These are phyloP conservation scores for Trichoderma sp. DNA, from an alignment of 2,329 filamentous ascomycete genomes.

Conservation along the genomic window DNA sequence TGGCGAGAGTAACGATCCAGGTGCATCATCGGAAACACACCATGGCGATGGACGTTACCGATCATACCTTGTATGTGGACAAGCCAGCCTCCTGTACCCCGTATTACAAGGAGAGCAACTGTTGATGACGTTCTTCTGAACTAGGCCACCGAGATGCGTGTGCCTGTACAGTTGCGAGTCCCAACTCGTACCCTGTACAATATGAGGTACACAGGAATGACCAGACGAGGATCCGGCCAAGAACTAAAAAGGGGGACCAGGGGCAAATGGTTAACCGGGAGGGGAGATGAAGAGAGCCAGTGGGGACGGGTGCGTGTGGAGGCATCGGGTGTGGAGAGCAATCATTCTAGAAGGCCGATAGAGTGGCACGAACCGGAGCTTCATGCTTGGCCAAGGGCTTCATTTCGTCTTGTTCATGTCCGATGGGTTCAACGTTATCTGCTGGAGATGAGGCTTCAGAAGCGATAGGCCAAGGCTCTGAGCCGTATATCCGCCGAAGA, in stretches of 20 bases:
- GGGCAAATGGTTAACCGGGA: constrained; percentile 15
- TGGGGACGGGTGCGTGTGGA: constrained; percentile 22
- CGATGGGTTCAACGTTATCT: background rate
- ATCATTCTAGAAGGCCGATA: constrained; percentile 31
- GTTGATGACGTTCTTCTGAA: constrained; percentile 10
- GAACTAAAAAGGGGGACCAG: constrained; percentile 6
- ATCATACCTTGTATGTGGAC: background rate
- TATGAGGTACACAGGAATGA: background rate
- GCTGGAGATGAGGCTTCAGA: background rate
- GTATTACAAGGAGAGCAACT: constrained; percentile 1
- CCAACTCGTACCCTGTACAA: background rate
- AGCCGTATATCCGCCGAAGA: too few relatives aligned
- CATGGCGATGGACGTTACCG: constrained; percentile 1
- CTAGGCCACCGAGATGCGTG: background rate
- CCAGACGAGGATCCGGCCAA: constrained; percentile 13
- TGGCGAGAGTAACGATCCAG: background rate
- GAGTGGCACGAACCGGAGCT: constrained; percentile 22
- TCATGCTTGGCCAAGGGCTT: constrained; percentile 6
- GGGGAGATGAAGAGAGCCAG: constrained; percentile 21
- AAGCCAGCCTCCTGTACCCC: background rate
- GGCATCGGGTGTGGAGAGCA: constrained; percentile 27
- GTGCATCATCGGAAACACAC: constrained; percentile 4
- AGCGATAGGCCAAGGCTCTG: background rate
- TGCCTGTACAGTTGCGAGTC: background rate
- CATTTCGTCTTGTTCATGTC: constrained; percentile 13